phyloP scores from a whole-genome alignment of 306 rosid species.

The Gastrolobium villosum region DNA sequence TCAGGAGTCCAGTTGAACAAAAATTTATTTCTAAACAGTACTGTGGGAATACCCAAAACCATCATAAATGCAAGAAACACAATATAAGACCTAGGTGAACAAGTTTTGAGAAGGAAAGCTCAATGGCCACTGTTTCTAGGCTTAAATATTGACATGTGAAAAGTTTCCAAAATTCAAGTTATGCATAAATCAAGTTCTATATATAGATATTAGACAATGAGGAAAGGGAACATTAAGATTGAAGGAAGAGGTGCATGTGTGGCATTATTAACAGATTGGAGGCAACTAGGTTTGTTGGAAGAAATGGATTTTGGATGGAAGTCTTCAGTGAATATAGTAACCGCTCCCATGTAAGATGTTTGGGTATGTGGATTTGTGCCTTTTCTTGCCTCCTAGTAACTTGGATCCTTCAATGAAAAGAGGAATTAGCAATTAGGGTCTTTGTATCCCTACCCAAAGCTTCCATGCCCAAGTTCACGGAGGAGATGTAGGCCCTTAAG shows the following conservation, averaged over 20 bases:
- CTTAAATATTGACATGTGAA: not conserved
- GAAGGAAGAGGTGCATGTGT: conserved; percentile 53
- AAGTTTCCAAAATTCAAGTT: not conserved
- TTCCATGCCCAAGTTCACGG: conserved; percentile 57
- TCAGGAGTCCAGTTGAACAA: not conserved
- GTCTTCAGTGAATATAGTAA: conserved; percentile 51
- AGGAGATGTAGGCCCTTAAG: conserved; percentile 62
- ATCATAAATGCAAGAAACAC: not conserved
- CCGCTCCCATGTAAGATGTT: conserved; percentile 61
- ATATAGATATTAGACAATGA: too few relatives aligned
- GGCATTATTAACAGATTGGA: conserved; percentile 68
- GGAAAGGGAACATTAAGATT: conserved; percentile 24
- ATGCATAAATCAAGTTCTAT: not conserved
- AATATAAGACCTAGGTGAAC: not conserved
- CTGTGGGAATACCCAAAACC: not conserved
- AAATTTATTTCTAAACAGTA: not conserved
- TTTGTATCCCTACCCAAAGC: conserved; percentile 58
- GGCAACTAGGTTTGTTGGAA: conserved; percentile 61
- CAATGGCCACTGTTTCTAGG: not conserved
- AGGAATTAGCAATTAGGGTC: conserved; percentile 65
- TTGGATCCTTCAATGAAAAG: conserved; percentile 61
- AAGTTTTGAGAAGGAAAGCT: not conserved
- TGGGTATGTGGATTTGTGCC: conserved; percentile 59
- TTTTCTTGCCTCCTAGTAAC: conserved; percentile 62
- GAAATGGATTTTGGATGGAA: conserved; percentile 67